A percentile compares a stretch with the other conserved stretches of the same genome.
Conservation (phyloP, 129 eudicot species). For the Centrapalus pauciflorus region DNA sequence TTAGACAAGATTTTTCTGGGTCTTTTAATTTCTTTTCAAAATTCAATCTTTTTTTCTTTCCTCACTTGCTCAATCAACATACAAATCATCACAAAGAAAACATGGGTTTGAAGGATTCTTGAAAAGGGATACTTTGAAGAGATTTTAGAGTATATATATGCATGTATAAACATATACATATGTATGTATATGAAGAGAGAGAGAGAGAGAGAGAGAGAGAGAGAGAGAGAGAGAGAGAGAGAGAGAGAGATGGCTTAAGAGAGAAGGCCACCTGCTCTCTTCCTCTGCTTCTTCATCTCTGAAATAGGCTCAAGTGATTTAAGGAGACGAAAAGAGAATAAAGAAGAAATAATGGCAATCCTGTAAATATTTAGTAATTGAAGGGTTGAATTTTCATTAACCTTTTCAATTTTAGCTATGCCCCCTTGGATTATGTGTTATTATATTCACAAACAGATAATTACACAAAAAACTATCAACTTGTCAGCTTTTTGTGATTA, state of each 20-base stretch:
- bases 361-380: conserved; percentile 17
- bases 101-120: conserved; percentile 5
- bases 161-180: not conserved
- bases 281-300: conserved; percentile 37
- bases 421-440: conserved; percentile 9
- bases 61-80: conserved; percentile 5
- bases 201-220: not conserved
- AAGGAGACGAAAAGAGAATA: conserved; percentile 27
- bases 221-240: conserved; percentile 31
- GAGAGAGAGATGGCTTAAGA: conserved; percentile 39
- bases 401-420: not conserved
- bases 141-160: conserved; percentile 4
- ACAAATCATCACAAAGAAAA: conserved; percentile 25
- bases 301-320: conserved; percentile 31
- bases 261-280: conserved; percentile 41
- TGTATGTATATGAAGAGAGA: not conserved
- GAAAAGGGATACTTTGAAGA: conserved; percentile 7
- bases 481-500: no score
- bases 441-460: no score
- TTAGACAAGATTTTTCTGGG: conserved; percentile 4
- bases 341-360: conserved; percentile 28
- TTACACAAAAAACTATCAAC: no score
- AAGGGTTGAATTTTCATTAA: conserved; percentile 10
- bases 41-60: conserved; percentile 10
- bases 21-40: conserved; percentile 1